Evolutionary conservation across 2,329 filamentous ascomycete genomes (phyloP).

Genomic region (Calonectria multiphialidica): DNA sequence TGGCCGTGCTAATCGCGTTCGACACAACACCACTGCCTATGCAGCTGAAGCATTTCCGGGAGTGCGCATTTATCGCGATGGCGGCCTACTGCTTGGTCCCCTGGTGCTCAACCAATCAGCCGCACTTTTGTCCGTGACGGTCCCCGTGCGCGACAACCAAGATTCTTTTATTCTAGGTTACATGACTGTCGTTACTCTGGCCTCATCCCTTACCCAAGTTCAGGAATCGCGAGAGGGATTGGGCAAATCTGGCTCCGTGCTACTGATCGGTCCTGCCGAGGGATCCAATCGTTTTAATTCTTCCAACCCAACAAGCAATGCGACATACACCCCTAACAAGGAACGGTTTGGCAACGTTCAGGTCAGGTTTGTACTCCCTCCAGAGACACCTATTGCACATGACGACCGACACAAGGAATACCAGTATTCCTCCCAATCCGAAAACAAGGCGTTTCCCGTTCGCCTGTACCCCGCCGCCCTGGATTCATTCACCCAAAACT

Average conservation of each 20-base stretch:
- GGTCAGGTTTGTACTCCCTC: conserved; percentile 73
- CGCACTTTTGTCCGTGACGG: conserved; percentile 83
- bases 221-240: conserved; percentile 76
- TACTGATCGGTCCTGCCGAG: conserved; percentile 77
- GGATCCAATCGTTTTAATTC: conserved; percentile 73
- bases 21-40: conserved; percentile 56
- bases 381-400: conserved; percentile 53
- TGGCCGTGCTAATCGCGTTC: conserved; percentile 53
- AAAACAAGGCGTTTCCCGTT: conserved; percentile 68
- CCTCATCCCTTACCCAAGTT: conserved; percentile 72
- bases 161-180: conserved; percentile 79
- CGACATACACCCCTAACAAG: conserved; percentile 54
- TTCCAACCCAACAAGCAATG: conserved; percentile 59
- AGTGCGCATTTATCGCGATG: conserved; percentile 62
- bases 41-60: conserved; percentile 63
- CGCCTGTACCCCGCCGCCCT: conserved; percentile 72
- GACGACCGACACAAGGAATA: conserved; percentile 59
- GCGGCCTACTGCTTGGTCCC: conserved; percentile 81
- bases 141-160: conserved; percentile 78
- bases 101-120: conserved; percentile 78
- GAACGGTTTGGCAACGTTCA: conserved; percentile 55
- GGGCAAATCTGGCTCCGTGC: conserved; percentile 75
- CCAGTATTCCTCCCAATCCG: conserved; percentile 51
- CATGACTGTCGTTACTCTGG: conserved; percentile 83
- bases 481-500: conserved; percentile 67